Percentiles rank a stretch among this genome's conserved stretches.
These are phyloP conservation scores for Pestalotiopsis sp. DNA, from an alignment of 2,329 filamentous ascomycete genomes.

Conservation along the genomic window DNA sequence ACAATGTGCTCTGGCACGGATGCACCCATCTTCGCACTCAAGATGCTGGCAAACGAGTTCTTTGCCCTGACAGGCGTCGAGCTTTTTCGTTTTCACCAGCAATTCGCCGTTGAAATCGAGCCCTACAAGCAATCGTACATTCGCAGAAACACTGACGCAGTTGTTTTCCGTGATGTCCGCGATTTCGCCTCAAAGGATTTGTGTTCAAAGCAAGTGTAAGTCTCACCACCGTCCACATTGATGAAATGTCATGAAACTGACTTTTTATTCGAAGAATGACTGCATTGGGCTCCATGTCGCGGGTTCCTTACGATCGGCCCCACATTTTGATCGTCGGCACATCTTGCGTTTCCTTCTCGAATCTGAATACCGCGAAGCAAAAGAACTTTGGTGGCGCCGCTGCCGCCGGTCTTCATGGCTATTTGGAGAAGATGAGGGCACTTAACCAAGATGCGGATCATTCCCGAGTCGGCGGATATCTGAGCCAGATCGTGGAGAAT, in stretches of 20 bases:
- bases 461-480: constrained; percentile 42
- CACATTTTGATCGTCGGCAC: constrained; percentile 74
- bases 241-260: not conserved
- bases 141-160: constrained; percentile 56
- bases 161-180: constrained; percentile 61
- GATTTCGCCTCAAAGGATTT: constrained; percentile 49
- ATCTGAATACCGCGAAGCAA: constrained; percentile 55
- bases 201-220: constrained; percentile 44
- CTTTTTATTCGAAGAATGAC: constrained; percentile 54
- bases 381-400: constrained; percentile 48
- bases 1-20: constrained; percentile 84
- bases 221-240: not conserved
- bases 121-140: constrained; percentile 68
- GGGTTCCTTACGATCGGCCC: constrained; percentile 55
- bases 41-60: constrained; percentile 53
- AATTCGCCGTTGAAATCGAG: constrained; percentile 67
- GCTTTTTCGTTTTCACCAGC: constrained; percentile 51
- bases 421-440: not conserved
- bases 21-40: constrained; percentile 68
- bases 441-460: not conserved
- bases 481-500: constrained; percentile 48
- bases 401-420: not conserved
- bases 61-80: constrained; percentile 26
- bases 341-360: constrained; percentile 76
- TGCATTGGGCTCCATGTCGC: constrained; percentile 62